These are phyloP conservation scores for Dillenia turbinata DNA, from an alignment of 164 flowering plant species.

Conservation along the genomic window DNA sequence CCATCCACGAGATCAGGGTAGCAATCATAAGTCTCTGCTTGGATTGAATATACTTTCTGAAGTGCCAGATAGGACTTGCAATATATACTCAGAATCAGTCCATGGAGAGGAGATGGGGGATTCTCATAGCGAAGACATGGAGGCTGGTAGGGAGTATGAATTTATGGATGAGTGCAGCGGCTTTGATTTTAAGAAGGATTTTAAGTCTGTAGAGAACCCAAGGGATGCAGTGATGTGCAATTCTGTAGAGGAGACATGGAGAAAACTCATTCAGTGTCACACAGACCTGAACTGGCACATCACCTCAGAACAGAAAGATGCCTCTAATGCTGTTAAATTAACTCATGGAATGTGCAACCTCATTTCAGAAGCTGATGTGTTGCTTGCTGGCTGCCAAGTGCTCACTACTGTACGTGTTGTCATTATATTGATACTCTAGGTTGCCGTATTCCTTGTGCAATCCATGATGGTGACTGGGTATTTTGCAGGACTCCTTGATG, in stretches of 20 bases:
- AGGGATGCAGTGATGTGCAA: constrained; percentile 10
- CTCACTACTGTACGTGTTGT: constrained; percentile 32
- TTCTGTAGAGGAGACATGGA: constrained; percentile 70
- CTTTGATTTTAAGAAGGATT: constrained; percentile 39
- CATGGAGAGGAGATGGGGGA: constrained; percentile 44
- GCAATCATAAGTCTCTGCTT: constrained; percentile 13
- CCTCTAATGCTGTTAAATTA: constrained; percentile 30
- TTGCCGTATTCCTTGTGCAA: background rate
- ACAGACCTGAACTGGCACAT: constrained; percentile 37
- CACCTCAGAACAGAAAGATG: constrained; percentile 40
- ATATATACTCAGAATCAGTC: constrained; percentile 23
- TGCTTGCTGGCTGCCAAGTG: constrained; percentile 41
- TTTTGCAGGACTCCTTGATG: constrained; percentile 45
- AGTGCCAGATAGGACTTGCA: constrained; percentile 10
- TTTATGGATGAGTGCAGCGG: constrained; percentile 92
- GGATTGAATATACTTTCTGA: constrained; percentile 18
- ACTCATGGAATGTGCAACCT: constrained; percentile 47
- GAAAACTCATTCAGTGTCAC: constrained; percentile 37
- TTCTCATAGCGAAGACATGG: constrained; percentile 39
- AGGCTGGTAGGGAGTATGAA: constrained; percentile 31
- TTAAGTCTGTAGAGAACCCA: constrained; percentile 14
- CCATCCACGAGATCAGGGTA: constrained; percentile 7
- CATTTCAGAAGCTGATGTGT: constrained; percentile 72
- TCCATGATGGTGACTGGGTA: constrained; percentile 5
- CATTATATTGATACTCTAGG: background rate